Conservation (phyloP, 805 yeast genomes). For the Starmera caribaea region DNA sequence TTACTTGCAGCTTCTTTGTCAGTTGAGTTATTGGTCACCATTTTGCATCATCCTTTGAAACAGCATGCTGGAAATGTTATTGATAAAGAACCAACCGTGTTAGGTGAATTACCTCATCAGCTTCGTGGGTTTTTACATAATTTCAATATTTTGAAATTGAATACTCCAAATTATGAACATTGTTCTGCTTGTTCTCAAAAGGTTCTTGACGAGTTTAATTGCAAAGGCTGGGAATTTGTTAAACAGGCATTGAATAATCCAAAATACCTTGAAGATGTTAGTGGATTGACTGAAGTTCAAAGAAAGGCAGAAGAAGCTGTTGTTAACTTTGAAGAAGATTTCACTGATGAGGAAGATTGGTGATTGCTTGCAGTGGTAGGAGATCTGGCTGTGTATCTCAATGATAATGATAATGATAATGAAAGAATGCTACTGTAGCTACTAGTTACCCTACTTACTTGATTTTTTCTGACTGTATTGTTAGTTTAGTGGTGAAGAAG, state of each 20-base stretch:
- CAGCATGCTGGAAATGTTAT: slow-evolving; percentile 21
- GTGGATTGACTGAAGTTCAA: slow-evolving; percentile 74
- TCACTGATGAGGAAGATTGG: slow-evolving; percentile 17
- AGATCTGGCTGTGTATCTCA: no score
- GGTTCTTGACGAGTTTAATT: slow-evolving; percentile 42
- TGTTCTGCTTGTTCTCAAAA: slow-evolving; percentile 81
- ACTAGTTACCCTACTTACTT: no score
- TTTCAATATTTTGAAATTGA: slow-evolving; percentile 53
- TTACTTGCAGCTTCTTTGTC: slow-evolving; percentile 78
- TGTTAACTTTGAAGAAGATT: slow-evolving; percentile 16
- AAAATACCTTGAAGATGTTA: slow-evolving; percentile 58
- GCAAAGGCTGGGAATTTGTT: slow-evolving; percentile 76
- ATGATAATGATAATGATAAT: no score
- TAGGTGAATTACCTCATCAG: slow-evolving; percentile 84
- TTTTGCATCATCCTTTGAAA: slow-evolving; percentile 55
- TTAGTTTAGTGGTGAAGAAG: no score
- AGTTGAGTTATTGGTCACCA: slow-evolving; percentile 69
- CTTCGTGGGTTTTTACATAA: slow-evolving; percentile 74
- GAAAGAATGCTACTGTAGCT: no score
- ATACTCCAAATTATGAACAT: slow-evolving; percentile 60
- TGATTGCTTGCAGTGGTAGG: background rate
- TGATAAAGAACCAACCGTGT: slow-evolving; percentile 21
- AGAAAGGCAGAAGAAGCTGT: slow-evolving; percentile 46
- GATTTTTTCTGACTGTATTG: no score
- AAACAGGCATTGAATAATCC: slow-evolving; percentile 56